These are phyloP conservation scores for Smallanthus sonchifolius DNA, from an alignment of 129 eudicot genomes.

Conservation along the genomic window DNA sequence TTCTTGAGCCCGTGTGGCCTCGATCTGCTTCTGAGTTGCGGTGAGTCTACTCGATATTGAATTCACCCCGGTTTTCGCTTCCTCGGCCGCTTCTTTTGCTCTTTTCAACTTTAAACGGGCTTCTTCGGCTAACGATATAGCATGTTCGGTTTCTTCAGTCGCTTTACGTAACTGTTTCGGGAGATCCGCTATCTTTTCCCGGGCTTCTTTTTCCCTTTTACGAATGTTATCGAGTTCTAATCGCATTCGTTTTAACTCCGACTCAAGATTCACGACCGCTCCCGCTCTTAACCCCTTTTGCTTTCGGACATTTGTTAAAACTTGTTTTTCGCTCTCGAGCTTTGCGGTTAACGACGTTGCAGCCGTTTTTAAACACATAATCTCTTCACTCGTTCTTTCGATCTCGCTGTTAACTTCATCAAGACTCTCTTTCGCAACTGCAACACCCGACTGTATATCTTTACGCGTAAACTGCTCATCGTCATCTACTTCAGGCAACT, in stretches of 20 bases:
- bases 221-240: slow-evolving; percentile 49
- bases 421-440: slow-evolving; percentile 56
- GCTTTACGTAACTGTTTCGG: slow-evolving; percentile 71
- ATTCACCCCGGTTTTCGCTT: slow-evolving; percentile 55
- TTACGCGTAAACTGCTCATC: slow-evolving; percentile 37
- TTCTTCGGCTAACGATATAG: slow-evolving; percentile 41
- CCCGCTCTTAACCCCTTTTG: slow-evolving; percentile 79
- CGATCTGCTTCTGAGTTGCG: slow-evolving; percentile 80
- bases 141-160: slow-evolving; percentile 58
- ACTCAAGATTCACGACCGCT: slow-evolving; percentile 75
- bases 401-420: slow-evolving; percentile 62
- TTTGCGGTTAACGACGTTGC: slow-evolving; percentile 55
- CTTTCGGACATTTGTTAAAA: slow-evolving; percentile 50
- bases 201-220: slow-evolving; percentile 58
- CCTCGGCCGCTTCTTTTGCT: slow-evolving; percentile 68
- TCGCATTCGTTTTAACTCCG: slow-evolving; percentile 55
- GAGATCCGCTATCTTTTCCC: slow-evolving; percentile 62
- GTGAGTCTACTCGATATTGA: slow-evolving; percentile 44
- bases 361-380: slow-evolving; percentile 57
- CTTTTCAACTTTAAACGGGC: slow-evolving; percentile 49
- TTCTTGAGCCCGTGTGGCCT: slow-evolving; percentile 77
- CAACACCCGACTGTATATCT: slow-evolving; percentile 42
- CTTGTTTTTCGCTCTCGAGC: slow-evolving; percentile 64
- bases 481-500: slow-evolving; percentile 26
- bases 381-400: slow-evolving; percentile 51